These are phyloP conservation scores for Colletotrichum navitas DNA, from an alignment of 2,329 filamentous ascomycete species.

Conservation along the genomic window DNA sequence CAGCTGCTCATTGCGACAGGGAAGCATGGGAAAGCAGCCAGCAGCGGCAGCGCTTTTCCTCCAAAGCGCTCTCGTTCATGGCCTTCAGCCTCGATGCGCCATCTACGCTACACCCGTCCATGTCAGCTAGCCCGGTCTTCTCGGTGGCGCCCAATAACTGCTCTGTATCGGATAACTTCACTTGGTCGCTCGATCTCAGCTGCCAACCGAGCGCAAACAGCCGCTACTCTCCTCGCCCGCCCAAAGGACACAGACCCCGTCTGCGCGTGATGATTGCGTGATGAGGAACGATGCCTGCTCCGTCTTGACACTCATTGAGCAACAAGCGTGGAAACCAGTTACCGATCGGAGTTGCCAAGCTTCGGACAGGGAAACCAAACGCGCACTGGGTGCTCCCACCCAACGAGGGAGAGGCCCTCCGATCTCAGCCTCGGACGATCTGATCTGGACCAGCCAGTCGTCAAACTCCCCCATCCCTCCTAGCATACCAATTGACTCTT, in stretches of 20 bases:
- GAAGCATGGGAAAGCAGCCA: constrained; percentile 31
- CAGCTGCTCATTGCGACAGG: constrained; percentile 22
- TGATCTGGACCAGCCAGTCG: constrained; percentile 7
- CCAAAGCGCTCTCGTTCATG: not conserved
- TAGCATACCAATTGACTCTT: constrained; percentile 25
- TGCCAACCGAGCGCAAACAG: constrained; percentile 25
- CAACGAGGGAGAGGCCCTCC: constrained; percentile 7
- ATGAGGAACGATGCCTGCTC: constrained; percentile 18
- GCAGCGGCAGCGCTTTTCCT: not conserved
- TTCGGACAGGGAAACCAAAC: constrained; percentile 15
- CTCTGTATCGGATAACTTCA: constrained; percentile 35
- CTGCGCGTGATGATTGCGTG: constrained; percentile 4
- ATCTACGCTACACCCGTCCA: not conserved
- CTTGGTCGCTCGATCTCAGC: constrained; percentile 33
- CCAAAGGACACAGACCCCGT: constrained; percentile 24
- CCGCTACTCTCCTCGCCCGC: constrained; percentile 23
- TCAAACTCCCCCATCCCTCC: constrained; percentile 15
- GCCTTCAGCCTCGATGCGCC: constrained; percentile 22
- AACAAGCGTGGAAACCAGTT: constrained; percentile 1
- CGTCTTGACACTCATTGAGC: constrained; percentile 24
- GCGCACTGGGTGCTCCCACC: constrained; percentile 16
- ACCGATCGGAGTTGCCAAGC: constrained; percentile 32
- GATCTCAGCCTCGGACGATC: constrained; percentile 21
- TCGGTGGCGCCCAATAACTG: constrained; percentile 35
- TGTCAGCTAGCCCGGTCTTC: constrained; percentile 15